Evolutionary conservation across 257 asterid genomes (phyloP).

Genomic region (Jacaranda mimosifolia): DNA sequence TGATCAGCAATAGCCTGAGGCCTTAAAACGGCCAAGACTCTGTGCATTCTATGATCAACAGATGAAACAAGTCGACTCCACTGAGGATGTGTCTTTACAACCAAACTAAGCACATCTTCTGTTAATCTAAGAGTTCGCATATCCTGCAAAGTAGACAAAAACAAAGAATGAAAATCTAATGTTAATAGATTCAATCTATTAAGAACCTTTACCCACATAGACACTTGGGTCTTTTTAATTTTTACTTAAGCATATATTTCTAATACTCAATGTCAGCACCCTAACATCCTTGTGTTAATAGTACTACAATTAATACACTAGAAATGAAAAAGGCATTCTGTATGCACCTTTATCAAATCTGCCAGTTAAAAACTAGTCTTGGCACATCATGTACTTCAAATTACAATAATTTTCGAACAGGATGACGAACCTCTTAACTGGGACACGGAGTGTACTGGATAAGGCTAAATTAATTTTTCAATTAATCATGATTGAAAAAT

Average conservation of each 20-base stretch:
- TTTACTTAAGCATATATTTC: background rate
- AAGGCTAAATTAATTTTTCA: background rate
- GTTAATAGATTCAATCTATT: constrained; percentile 9
- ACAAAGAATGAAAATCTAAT: background rate
- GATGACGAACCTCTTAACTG: background rate
- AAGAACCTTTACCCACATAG: background rate
- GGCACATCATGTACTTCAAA: no score
- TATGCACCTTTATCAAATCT: constrained; percentile 1
- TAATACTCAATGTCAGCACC: background rate
- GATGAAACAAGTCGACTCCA: constrained; percentile 89
- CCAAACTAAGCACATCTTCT: constrained; percentile 74
- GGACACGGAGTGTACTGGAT: background rate
- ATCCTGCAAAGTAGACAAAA: constrained; percentile 57
- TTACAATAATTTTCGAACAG: background rate
- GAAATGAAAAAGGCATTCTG: background rate
- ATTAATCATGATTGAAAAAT: no score
- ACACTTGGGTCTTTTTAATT: background rate
- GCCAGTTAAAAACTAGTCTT: background rate
- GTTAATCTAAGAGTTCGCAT: constrained; percentile 67
- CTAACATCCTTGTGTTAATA: constrained; percentile 13
- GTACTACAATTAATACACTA: constrained; percentile 9
- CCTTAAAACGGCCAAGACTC: constrained; percentile 90
- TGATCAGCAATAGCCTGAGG: constrained; percentile 99
- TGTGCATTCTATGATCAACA: constrained; percentile 93
- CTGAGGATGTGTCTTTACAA: constrained; percentile 76